Conservation (phyloP, 345 rosid genomes). For the Euphorbia lathyris region DNA sequence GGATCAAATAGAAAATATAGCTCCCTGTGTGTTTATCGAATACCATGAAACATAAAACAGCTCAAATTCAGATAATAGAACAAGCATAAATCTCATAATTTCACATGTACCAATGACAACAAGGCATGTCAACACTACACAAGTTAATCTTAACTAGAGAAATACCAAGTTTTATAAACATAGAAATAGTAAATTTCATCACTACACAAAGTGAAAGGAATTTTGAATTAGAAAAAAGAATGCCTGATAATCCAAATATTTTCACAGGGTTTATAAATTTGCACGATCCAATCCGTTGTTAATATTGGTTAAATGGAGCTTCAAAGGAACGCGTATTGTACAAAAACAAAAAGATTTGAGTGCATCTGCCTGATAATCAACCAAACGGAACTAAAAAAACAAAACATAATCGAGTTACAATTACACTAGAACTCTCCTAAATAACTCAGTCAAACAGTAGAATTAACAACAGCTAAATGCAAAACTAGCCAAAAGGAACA, state of each 20-base stretch:
- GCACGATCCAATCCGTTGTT: too few species aligned
- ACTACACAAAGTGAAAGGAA: neutral
- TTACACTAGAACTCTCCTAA: conserved; percentile 8
- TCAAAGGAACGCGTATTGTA: neutral
- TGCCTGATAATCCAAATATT: neutral
- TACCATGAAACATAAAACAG: neutral
- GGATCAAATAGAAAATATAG: neutral
- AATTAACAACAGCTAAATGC: neutral
- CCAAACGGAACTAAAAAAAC: neutral
- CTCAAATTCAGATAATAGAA: too few species aligned
- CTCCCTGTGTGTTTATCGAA: too few species aligned
- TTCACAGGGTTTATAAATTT: too few species aligned
- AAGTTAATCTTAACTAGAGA: neutral
- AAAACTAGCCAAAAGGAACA: neutral
- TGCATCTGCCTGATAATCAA: neutral
- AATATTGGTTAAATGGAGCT: neutral
- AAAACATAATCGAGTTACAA: neutral
- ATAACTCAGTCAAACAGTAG: neutral
- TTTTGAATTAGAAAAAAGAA: neutral
- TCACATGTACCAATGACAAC: neutral
- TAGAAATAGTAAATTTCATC: neutral
- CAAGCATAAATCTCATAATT: neutral
- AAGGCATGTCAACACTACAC: neutral
- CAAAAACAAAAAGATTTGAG: neutral
- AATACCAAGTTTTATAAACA: neutral